phyloP scores from a whole-genome alignment of 495 filamentous ascomycete species.

The Bathelium albidoporum region DNA sequence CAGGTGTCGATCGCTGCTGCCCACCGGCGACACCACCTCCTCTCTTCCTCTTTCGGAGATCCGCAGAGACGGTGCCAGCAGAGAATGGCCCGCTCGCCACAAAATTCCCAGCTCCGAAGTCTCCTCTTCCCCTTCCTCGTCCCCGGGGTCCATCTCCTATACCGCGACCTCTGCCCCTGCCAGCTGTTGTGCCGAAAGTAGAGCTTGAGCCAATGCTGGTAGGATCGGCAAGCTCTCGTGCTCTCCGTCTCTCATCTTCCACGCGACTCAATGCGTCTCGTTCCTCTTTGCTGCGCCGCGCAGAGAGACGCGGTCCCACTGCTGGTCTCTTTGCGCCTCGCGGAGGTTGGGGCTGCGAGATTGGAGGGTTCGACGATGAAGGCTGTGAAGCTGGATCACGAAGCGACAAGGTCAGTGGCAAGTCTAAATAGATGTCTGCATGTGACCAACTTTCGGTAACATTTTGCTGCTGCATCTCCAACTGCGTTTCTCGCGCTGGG shows the following conservation, averaged over 20 bases:
- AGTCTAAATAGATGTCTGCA: neutral
- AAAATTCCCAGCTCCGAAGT: constrained; percentile 8
- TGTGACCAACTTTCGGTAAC: neutral
- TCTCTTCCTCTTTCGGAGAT: neutral
- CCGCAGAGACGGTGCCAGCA: constrained; percentile 14
- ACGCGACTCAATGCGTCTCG: neutral
- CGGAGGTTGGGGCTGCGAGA: neutral
- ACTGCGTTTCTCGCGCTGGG: neutral
- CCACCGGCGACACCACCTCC: constrained; percentile 1
- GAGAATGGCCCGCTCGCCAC: constrained; percentile 26
- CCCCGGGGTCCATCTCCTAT: neutral
- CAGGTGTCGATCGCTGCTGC: neutral
- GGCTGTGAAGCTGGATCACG: neutral
- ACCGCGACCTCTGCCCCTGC: neutral
- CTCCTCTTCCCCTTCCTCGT: constrained; percentile 14
- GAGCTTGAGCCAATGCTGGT: neutral
- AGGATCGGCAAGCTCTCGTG: neutral
- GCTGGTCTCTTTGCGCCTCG: neutral
- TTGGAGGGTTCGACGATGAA: neutral
- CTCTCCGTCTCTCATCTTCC: neutral
- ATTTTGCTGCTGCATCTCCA: neutral
- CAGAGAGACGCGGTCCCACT: neutral
- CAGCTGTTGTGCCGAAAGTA: neutral
- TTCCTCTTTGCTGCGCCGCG: neutral
- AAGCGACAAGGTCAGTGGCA: neutral